Evolutionary conservation across 192 early-diverging fungal genomes (phyloP).

Genomic region (Oehlia diaphana): DNA sequence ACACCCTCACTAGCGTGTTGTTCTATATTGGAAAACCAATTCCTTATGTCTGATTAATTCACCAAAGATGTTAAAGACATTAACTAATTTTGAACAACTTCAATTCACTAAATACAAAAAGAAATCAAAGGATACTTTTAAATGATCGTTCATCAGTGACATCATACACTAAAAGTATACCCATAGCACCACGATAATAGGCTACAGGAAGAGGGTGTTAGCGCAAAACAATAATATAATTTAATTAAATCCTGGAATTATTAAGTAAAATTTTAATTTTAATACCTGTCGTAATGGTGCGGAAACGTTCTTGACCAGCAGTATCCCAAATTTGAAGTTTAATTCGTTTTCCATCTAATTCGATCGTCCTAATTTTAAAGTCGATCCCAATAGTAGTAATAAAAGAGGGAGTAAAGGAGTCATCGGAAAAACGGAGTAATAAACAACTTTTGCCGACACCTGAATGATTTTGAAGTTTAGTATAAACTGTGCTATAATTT

Average conservation of each 20-base stretch:
- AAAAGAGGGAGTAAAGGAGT: conserved; percentile 98
- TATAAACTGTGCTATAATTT: not conserved
- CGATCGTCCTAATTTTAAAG: conserved; percentile 99
- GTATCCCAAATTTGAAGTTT: conserved; percentile 99
- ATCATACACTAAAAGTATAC: conserved; percentile 96
- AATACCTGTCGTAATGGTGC: conserved; percentile 95
- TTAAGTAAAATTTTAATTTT: not conserved
- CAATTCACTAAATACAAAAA: conserved; percentile 1
- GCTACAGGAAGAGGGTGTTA: conserved; percentile 49
- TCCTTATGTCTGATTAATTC: conserved; percentile 82
- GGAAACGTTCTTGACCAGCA: conserved; percentile 98
- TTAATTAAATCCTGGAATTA: no score
- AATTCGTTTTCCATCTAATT: conserved; percentile 98
- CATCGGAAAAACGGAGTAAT: conserved; percentile 96
- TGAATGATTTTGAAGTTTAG: conserved; percentile 27
- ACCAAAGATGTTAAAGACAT: not conserved
- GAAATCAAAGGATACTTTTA: conserved; percentile 66
- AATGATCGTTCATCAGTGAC: conserved; percentile 98
- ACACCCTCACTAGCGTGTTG: conserved; percentile 99
- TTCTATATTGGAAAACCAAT: conserved; percentile 99
- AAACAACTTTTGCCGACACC: conserved; percentile 97
- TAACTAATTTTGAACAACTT: conserved; percentile 3
- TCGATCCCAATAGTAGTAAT: conserved; percentile 99
- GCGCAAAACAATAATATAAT: not conserved
- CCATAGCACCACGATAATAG: conserved; percentile 99